Base-by-base conservation (phyloP, 495 filamentous ascomycete species). In the Hapsidospora chrysogenum region DNA sequence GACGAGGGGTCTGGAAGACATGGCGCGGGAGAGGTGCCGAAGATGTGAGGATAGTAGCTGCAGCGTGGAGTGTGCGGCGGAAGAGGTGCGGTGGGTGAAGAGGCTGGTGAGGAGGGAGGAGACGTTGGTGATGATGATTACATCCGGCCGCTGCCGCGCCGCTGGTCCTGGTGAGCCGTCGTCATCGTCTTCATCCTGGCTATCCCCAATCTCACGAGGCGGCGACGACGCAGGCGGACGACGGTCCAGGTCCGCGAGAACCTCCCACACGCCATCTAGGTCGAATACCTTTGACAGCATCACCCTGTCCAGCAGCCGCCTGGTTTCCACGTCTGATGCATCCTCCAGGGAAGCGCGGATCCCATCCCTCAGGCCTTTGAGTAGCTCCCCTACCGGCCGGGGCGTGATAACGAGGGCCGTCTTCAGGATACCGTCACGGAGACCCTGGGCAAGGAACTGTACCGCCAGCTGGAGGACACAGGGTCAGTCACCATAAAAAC, bases 251-350 rank as follows among this genome's bases (percentile, higher is more conserved):
- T 73, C 69, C 2, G 28, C 42, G 4, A 76, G 33, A 7, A 67
- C 65, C 45, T 78, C 72, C 53, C 49, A 59, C 17, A 77, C 36
- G 3, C 72, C 73, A 36, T 68, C 58, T 14, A 72, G 43, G 41
- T 78, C 72, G 46, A 76, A 76, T 4, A 77, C 63, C 3, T 66
- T 45, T 38, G 71, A 66, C 26, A 78, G 62, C 16, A 54, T 56
- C 7, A 74, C 56, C 17, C 53, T 50, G 26, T 70, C 64, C 0
- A 78, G 51, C 35, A 59, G 59, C 23, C 11, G 6, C 11, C 23
- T 26, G 6, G 23, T 11, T 6, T 26, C 23, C 6, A 26, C 23
- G 23, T 26, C 23, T 6, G 23, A 6, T 11, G 11, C 11, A 6
- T 11, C 23, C n/a, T 32, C 39, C 2, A 49, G 36, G 40, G 54